phyloP scores from a whole-genome alignment of 2,329 filamentous ascomycete genomes.

The Waltergamsia citrina region DNA sequence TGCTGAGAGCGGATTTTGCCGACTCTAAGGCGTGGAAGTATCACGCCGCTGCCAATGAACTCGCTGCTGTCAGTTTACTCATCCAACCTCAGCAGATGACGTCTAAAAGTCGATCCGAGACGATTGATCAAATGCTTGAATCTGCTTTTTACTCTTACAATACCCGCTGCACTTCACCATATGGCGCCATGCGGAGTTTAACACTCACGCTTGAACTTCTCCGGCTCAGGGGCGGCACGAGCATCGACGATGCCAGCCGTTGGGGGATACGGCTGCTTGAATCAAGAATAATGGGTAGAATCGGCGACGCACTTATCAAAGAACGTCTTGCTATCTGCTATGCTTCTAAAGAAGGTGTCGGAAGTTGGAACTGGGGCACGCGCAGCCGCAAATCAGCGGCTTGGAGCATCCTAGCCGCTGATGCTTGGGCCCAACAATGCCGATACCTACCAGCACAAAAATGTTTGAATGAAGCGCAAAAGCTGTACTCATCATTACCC shows the following conservation, averaged over 20 bases:
- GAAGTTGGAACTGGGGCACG: slow-evolving; percentile 58
- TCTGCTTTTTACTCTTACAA: slow-evolving; percentile 88
- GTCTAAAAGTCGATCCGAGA: slow-evolving; percentile 70
- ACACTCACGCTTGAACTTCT: slow-evolving; percentile 73
- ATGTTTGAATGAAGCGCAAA: slow-evolving; percentile 61
- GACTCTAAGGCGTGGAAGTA: slow-evolving; percentile 97
- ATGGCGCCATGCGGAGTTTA: slow-evolving; percentile 71
- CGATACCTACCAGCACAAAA: slow-evolving; percentile 72
- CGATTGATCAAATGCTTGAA: slow-evolving; percentile 79
- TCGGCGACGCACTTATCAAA: slow-evolving; percentile 75
- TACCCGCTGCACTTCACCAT: slow-evolving; percentile 70
- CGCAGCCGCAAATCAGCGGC: slow-evolving; percentile 78
- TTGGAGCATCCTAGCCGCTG: slow-evolving; percentile 77
- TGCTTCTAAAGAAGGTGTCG: slow-evolving; percentile 59
- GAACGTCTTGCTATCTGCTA: slow-evolving; percentile 85
- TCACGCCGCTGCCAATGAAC: slow-evolving; percentile 89
- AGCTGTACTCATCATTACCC: slow-evolving; percentile 41
- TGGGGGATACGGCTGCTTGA: slow-evolving; percentile 81
- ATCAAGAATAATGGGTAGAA: slow-evolving; percentile 59
- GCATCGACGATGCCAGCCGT: slow-evolving; percentile 75
- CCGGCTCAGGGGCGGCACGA: slow-evolving; percentile 67
- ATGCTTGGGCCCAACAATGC: slow-evolving; percentile 71
- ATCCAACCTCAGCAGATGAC: slow-evolving; percentile 64
- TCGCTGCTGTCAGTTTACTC: slow-evolving; percentile 79
- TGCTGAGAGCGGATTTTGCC: slow-evolving; percentile 78